A percentile compares a stretch with the other conserved stretches of the same genome.
Evolutionary conservation across 768 basidiomycete species (phyloP).

Genomic region (Trametes elegans): DNA sequence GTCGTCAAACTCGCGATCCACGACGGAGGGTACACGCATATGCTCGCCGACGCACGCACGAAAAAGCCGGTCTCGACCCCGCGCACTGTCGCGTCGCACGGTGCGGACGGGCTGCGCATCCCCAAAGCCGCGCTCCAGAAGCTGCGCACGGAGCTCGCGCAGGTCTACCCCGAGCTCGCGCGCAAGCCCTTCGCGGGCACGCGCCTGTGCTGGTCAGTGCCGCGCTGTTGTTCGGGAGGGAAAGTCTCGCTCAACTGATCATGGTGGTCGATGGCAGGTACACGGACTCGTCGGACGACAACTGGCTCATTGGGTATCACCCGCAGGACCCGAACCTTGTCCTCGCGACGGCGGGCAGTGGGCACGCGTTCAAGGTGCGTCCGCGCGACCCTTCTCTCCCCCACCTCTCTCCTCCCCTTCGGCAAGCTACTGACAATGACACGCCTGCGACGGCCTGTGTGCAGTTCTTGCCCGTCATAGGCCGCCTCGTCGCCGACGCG

Average conservation of each 20-base stretch:
- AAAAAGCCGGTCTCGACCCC: slow-evolving; percentile 62
- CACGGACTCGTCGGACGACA: slow-evolving; percentile 78
- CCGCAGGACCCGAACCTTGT: slow-evolving; percentile 58
- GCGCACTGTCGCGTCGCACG: slow-evolving; percentile 65
- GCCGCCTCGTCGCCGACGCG: slow-evolving; percentile 69
- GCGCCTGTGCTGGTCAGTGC: slow-evolving; percentile 81
- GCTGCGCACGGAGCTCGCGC: slow-evolving; percentile 50
- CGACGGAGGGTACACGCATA: slow-evolving; percentile 64
- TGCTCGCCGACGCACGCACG: slow-evolving; percentile 24
- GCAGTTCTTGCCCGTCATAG: slow-evolving; percentile 87
- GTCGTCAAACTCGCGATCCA: slow-evolving; percentile 82
- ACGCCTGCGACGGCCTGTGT: too few relatives aligned
- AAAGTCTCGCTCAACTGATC: too few relatives aligned
- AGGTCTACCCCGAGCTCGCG: slow-evolving; percentile 76
- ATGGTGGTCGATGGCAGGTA: slow-evolving; percentile 64
- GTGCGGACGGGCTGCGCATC: slow-evolving; percentile 56
- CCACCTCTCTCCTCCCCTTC: neutral
- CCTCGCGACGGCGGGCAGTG: slow-evolving; percentile 85
- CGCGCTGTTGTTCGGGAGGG: too few relatives aligned
- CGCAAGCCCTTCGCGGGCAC: slow-evolving; percentile 69
- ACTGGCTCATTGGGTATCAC: slow-evolving; percentile 87
- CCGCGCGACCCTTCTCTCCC: neutral
- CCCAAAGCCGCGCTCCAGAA: slow-evolving; percentile 52
- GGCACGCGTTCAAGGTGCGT: slow-evolving; percentile 81
- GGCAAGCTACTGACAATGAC: neutral